Evolutionary conservation across 2,329 filamentous ascomycete species (phyloP).

Genomic region (Didymella segeticola): DNA sequence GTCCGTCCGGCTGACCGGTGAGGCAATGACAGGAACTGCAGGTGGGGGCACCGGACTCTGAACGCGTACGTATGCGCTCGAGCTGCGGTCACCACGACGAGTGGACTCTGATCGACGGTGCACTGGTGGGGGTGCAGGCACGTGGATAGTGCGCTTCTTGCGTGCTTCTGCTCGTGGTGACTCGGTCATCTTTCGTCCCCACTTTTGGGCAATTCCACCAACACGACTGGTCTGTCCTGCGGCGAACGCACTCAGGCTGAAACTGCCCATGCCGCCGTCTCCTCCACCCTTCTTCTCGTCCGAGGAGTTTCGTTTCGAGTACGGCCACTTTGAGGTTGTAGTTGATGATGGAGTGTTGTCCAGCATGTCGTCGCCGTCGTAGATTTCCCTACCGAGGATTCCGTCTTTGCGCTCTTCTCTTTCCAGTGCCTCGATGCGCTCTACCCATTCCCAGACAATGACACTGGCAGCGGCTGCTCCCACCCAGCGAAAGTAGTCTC

Average conservation of each 20-base stretch:
- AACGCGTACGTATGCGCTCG: conserved; percentile 39
- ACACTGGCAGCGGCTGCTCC: conserved; percentile 91
- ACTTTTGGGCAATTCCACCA: conserved; percentile 36
- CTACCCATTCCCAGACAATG: conserved; percentile 98
- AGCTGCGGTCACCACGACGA: conserved; percentile 31
- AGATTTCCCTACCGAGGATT: conserved; percentile 87
- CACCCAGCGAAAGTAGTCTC: conserved; percentile 96
- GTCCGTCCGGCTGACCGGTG: conserved; percentile 66
- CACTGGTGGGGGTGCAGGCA: conserved; percentile 41
- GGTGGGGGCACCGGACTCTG: conserved; percentile 53
- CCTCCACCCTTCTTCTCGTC: conserved; percentile 33
- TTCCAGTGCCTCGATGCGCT: conserved; percentile 90
- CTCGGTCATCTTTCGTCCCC: conserved; percentile 38
- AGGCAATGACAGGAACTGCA: conserved; percentile 52
- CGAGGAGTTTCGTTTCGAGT: conserved; percentile 47
- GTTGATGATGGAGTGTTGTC: conserved; percentile 68
- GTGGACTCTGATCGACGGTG: conserved; percentile 37
- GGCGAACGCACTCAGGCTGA: conserved; percentile 29
- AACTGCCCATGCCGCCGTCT: conserved; percentile 30
- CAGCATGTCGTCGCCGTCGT: conserved; percentile 93
- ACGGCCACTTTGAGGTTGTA: conserved; percentile 56
- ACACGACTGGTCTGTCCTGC: conserved; percentile 35
- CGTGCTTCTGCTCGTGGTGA: conserved; percentile 35
- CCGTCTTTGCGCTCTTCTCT: conserved; percentile 93
- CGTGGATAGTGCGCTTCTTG: conserved; percentile 43